phyloP scores from a whole-genome alignment of 108 stramenopile species.

The Tribonema minus region DNA sequence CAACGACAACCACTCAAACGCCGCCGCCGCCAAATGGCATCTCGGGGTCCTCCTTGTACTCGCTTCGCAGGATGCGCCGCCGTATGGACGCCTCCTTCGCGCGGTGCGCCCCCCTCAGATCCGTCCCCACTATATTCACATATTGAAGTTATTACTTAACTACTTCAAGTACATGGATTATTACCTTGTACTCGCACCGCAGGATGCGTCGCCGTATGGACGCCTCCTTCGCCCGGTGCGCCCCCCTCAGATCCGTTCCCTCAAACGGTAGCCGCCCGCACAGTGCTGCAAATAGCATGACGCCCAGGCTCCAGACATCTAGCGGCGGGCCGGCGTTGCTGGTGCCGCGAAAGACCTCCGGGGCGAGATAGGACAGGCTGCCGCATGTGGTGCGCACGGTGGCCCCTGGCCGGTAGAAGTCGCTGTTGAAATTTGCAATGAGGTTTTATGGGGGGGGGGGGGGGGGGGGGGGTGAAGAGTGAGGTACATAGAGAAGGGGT shows the following conservation, averaged over 20 bases:
- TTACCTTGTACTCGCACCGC: conserved; percentile 53
- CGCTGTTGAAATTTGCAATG: neutral
- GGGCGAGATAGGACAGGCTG: conserved; percentile 48
- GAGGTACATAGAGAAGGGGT: too few relatives aligned
- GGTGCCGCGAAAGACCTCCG: conserved; percentile 52
- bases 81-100: conserved; percentile 31
- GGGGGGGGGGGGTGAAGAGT: too few relatives aligned
- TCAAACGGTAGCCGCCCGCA: conserved; percentile 55
- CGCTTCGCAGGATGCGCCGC: conserved; percentile 44
- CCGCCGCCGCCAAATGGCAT: too few relatives aligned
- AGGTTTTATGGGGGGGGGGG: neutral
- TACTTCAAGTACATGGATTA: too few relatives aligned
- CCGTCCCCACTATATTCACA: too few relatives aligned
- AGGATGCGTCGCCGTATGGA: conserved; percentile 42
- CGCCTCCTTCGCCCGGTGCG: conserved; percentile 5
- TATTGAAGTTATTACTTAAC: too few relatives aligned
- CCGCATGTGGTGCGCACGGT: conserved; percentile 48
- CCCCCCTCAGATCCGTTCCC: conserved; percentile 37
- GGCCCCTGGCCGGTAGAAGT: conserved; percentile 51
- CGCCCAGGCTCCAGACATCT: conserved; percentile 53
- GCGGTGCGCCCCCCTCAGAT: conserved; percentile 15
- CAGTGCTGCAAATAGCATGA: conserved; percentile 48
- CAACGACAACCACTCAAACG: too few relatives aligned
- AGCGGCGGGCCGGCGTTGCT: conserved; percentile 53
- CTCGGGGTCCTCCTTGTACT: too few relatives aligned